A percentile compares a stretch with the other conserved stretches of the same genome.
phyloP scores from a whole-genome alignment of 1,139 yeast genomes.

The Debaryomyces sp. region DNA sequence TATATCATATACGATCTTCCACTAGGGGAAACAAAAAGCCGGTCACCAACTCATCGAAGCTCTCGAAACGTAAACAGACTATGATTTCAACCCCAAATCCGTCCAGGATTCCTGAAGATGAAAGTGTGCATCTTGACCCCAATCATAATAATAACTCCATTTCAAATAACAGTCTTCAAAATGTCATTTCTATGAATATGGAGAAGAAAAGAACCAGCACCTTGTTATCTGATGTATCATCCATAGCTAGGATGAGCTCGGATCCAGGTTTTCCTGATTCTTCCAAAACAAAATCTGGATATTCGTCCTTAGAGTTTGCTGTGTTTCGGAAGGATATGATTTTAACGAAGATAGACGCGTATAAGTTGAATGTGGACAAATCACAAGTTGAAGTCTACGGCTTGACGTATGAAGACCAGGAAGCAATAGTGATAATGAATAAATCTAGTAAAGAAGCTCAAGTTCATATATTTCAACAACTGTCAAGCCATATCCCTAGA shows the following conservation, averaged over 20 bases:
- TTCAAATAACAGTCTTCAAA: slow-evolving; percentile 8
- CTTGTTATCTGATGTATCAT: slow-evolving; percentile 55
- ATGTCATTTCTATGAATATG: slow-evolving; percentile 39
- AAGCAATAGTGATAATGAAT: slow-evolving; percentile 56
- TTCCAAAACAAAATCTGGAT: slow-evolving; percentile 19
- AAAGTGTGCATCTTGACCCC: slow-evolving; percentile 22
- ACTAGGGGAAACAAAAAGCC: slow-evolving; percentile 19
- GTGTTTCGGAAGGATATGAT: slow-evolving; percentile 64
- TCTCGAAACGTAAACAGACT: slow-evolving; percentile 29
- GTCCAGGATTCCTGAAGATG: slow-evolving; percentile 46
- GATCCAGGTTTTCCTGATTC: slow-evolving; percentile 36
- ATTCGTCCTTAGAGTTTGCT: slow-evolving; percentile 25
- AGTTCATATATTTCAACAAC: slow-evolving; percentile 52
- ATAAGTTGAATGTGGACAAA: slow-evolving; percentile 33
- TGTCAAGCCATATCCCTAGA: slow-evolving; percentile 35
- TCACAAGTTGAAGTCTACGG: slow-evolving; percentile 44
- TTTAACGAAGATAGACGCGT: slow-evolving; percentile 59
- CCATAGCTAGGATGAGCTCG: slow-evolving; percentile 64
- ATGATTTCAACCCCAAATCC: slow-evolving; percentile 44
- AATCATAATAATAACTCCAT: slow-evolving; percentile 2
- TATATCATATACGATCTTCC: slow-evolving; percentile 57
- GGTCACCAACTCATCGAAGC: slow-evolving; percentile 14
- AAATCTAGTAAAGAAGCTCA: slow-evolving; percentile 38
- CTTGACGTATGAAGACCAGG: slow-evolving; percentile 53
- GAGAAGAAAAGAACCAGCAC: slow-evolving; percentile 58